Base-by-base conservation (phyloP, 176 grass and related monocot species). In the Avena eriantha region DNA sequence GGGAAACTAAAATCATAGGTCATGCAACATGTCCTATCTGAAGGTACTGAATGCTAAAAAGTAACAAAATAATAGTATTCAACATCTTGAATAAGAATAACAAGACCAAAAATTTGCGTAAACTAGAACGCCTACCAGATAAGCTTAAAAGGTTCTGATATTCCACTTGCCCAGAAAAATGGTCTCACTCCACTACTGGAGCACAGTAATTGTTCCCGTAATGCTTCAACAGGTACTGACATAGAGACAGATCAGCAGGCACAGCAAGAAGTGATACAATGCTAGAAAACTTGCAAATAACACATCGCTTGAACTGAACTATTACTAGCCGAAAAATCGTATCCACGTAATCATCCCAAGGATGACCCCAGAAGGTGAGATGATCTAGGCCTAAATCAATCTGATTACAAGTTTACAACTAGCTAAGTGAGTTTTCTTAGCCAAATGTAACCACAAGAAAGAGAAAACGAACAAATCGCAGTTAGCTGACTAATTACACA, bases 381-480 rank as follows among this genome's bases (percentile, higher is more conserved):
- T 65, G 73, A 85, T 67, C 59, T 10, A 77, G 47, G 31, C 83
- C 75, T 86, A 86, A 78, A 79, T 68, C n/a, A 86, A 69, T 54
- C 72, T 43, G 73, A 67, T 41, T 26, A 53, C 73, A 78, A 23
- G 73, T 54, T 41, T 26, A 53, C 59, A 78, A 23, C 51, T 45
- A 61, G 36, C 76, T 53, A 29, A 92, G 67, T 22, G 61, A 36
- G 48, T 85, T 48, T 66, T 59, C 36, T 76, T 57, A 80, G 54
- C 18, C 36, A 69, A 76, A 82, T 7, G 72, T 19, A 82, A 69
- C 48, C 21, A 29, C 34, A 43, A 70, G 41, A 71, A 60, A 67
- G 14, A 26, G 1, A 84, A 61, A 84, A 5, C 16, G 26, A 17
- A 75, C 18, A 63, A 81, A 34, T 34, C 10, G 23, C 10, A 76